Evolutionary conservation across 2,329 filamentous ascomycete genomes (phyloP).

Genomic region (Ophiostoma novo-ulmi): DNA sequence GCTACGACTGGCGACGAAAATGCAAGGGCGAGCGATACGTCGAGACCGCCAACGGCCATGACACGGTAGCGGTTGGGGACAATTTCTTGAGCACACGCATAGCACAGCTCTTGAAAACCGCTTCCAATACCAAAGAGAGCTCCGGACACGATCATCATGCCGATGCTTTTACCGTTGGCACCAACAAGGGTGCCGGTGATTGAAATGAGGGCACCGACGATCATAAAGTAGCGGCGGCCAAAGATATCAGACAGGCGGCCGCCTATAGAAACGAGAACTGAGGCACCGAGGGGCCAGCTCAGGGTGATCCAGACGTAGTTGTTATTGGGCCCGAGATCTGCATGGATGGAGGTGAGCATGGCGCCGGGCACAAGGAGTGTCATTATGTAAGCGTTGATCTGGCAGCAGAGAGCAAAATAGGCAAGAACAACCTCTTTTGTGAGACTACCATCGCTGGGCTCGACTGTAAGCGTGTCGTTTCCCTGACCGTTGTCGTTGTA

Average conservation of each 20-base stretch:
- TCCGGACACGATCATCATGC: conserved; percentile 22
- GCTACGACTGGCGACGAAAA: conserved; percentile 10
- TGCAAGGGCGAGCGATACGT: conserved; percentile 21
- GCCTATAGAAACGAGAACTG: conserved; percentile 28
- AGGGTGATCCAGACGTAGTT: conserved; percentile 36
- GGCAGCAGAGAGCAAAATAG: conserved; percentile 24
- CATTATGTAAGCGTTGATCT: conserved; percentile 30
- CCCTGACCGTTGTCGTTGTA: neutral
- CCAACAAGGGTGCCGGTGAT: conserved; percentile 21
- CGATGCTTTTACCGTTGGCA: conserved; percentile 21
- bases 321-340: conserved; percentile 34
- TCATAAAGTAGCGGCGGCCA: conserved; percentile 24
- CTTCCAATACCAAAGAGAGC: conserved; percentile 23
- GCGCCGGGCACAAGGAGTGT: conserved; percentile 32
- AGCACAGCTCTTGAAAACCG: conserved; percentile 36
- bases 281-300: conserved; percentile 33
- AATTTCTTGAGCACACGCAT: conserved; percentile 22
- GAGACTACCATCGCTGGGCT: conserved; percentile 20
- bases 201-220: conserved; percentile 20
- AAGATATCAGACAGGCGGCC: conserved; percentile 24
- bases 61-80: conserved; percentile 25
- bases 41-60: conserved; percentile 22
- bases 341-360: conserved; percentile 34
- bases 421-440: conserved; percentile 22
- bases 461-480: neutral